Evolutionary conservation across 2,329 filamentous ascomycete genomes (phyloP).

Genomic region (Pleoardoris graminearum): DNA sequence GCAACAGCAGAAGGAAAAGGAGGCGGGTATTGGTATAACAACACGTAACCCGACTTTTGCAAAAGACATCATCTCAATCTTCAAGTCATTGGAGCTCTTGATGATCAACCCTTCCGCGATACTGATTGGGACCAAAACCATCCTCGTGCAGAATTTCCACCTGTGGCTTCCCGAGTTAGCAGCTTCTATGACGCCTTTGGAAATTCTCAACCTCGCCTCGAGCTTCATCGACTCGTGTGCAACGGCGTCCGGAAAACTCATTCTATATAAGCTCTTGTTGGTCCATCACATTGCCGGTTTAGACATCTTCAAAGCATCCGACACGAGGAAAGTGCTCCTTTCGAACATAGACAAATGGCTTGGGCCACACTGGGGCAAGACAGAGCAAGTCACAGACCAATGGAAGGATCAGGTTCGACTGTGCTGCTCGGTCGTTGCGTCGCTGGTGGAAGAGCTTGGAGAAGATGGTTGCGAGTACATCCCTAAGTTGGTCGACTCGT

Average conservation of each 20-base stretch:
- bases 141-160: slow-evolving; percentile 95
- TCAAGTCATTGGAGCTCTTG: slow-evolving; percentile 84
- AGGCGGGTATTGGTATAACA: slow-evolving; percentile 82
- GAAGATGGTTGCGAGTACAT: slow-evolving; percentile 86
- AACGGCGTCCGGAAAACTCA: slow-evolving; percentile 83
- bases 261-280: slow-evolving; percentile 88
- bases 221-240: slow-evolving; percentile 93
- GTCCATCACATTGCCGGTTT: slow-evolving; percentile 89
- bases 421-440: slow-evolving; percentile 89
- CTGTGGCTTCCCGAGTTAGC: slow-evolving; percentile 93
- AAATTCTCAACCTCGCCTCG: slow-evolving; percentile 87
- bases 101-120: slow-evolving; percentile 87
- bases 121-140: slow-evolving; percentile 89
- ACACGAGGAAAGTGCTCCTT: slow-evolving; percentile 73
- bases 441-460: slow-evolving; percentile 76
- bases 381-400: slow-evolving; percentile 73
- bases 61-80: slow-evolving; percentile 80
- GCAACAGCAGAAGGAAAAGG: slow-evolving; percentile 84
- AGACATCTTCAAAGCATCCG: slow-evolving; percentile 76
- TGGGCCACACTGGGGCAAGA: slow-evolving; percentile 86
- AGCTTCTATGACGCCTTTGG: slow-evolving; percentile 74
- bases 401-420: slow-evolving; percentile 92
- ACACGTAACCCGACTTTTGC: slow-evolving; percentile 73
- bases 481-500: slow-evolving; percentile 88
- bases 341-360: slow-evolving; percentile 89